Base-by-base conservation (phyloP, 208 protist species). In the Baffinella frigidus region DNA sequence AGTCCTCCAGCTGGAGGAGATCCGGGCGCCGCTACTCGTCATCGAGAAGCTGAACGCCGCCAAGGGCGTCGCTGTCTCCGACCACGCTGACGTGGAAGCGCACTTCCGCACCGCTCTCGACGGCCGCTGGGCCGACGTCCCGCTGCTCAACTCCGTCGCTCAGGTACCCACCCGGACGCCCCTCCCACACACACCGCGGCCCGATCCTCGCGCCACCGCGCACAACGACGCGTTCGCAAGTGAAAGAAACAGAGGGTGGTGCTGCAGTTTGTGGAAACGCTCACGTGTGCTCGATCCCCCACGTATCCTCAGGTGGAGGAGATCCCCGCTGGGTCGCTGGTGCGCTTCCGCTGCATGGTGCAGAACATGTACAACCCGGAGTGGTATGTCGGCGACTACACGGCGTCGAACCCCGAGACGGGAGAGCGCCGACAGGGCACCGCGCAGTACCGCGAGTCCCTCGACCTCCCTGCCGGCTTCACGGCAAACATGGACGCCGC, bases 331-430 rank as follows among this genome's bases (percentile, higher is more conserved):
- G 77, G 77, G n/a, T 68, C 77, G 4, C 77, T 87, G 4, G 77
- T 87, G 27, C 77, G 77, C 77, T 87, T 87, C 50, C 77, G 77
- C 7, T 87, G 77, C 77, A 87, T 87, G 77, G 44, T 87, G n/a
- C 77, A 87, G 77, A 87, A 87, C 77, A 87, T 67, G 3, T 87
- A 87, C 77, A 87, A 87, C 27, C 77, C 77, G 33, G 77, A 87
- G 50, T 87, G 77, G 77, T 87, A 87, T 67, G 14, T 87, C 14
- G 14, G 27, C 14, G 77, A 87, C 39, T 87, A 45, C 39, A 43
- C 45, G 14, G 39, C 33, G 30, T 30, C 61, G 14, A 87, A 87
- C 44, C 24, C 17, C 33, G 27, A 30, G 7, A 61, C 77, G 27
- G 77, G 77, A 1, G 77, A 87, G 36, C 17, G 77, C 14, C 30